Percentiles rank a stretch among this genome's conserved stretches.
Evolutionary conservation across 2,329 filamentous ascomycete species (phyloP).

Genomic region (Beauveria brongniartii): DNA sequence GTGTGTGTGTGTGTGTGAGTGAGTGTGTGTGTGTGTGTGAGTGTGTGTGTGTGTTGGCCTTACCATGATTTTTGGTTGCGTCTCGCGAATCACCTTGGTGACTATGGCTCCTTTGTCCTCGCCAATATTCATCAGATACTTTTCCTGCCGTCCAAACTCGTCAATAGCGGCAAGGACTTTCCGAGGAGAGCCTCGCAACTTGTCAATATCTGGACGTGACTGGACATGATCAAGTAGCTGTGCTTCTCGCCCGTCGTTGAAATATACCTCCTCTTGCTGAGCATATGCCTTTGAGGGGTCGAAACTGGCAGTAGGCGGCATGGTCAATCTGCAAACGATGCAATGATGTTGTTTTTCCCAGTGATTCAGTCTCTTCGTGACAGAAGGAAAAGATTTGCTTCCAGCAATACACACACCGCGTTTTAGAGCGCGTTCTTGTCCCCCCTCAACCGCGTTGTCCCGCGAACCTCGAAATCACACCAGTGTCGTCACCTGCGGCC

Average conservation of each 20-base stretch:
- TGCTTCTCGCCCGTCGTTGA: slow-evolving; percentile 66
- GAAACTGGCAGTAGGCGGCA: slow-evolving; percentile 20
- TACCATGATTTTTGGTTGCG: slow-evolving; percentile 59
- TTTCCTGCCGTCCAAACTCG: slow-evolving; percentile 49
- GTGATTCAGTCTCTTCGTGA: too few relatives aligned
- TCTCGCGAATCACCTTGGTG: slow-evolving; percentile 55
- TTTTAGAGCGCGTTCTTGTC: not conserved
- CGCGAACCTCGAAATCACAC: not conserved
- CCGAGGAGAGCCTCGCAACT: slow-evolving; percentile 55
- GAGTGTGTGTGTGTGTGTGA: too few relatives aligned
- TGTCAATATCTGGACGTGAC: slow-evolving; percentile 49
- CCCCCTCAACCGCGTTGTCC: not conserved
- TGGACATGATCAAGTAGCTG: slow-evolving; percentile 65
- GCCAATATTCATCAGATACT: slow-evolving; percentile 76
- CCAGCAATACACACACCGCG: not conserved
- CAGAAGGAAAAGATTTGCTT: not conserved
- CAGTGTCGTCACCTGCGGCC: not conserved
- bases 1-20: too few relatives aligned
- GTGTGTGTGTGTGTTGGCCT: slow-evolving; percentile 1
- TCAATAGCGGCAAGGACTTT: slow-evolving; percentile 63
- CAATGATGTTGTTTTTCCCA: not conserved
- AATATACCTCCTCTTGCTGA: slow-evolving; percentile 35
- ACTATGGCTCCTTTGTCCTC: slow-evolving; percentile 66
- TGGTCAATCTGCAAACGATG: not conserved
- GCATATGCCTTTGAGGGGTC: slow-evolving; percentile 31